Conservation (phyloP, 1,284 basidiomycete species). For the Austroboletus novae-zelandiae region DNA sequence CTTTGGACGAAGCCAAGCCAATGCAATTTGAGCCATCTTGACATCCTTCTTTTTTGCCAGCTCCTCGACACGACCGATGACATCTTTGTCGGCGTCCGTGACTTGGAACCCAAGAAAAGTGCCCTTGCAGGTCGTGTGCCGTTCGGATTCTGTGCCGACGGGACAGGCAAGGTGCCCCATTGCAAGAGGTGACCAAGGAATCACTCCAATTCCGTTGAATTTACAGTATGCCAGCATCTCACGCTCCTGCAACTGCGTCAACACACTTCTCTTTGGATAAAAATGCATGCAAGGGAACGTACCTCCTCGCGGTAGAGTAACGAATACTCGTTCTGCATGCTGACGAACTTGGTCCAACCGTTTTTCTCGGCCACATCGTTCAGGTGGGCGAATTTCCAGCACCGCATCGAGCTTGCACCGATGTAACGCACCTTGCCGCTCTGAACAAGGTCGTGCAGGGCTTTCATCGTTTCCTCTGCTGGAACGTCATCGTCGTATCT, state of each 20-base stretch:
- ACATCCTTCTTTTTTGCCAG: constrained; percentile 36
- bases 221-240: constrained; percentile 51
- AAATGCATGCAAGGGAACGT: background rate
- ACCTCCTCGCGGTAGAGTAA: constrained; percentile 43
- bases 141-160: constrained; percentile 27
- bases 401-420: constrained; percentile 43
- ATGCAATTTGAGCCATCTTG: constrained; percentile 43
- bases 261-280: too few relatives aligned
- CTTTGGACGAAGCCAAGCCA: constrained; percentile 39
- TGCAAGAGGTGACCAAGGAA: constrained; percentile 42
- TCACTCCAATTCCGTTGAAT: constrained; percentile 45
- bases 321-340: constrained; percentile 42
- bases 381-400: constrained; percentile 43
- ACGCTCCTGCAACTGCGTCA: constrained; percentile 35
- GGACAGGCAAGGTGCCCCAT: constrained; percentile 41
- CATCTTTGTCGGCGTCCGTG: constrained; percentile 33
- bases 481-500: constrained; percentile 37
- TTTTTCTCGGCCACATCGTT: constrained; percentile 37
- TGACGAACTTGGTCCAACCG: constrained; percentile 40
- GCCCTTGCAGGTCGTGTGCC: constrained; percentile 24
- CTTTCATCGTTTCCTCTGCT: constrained; percentile 45
- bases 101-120: constrained; percentile 27
- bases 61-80: constrained; percentile 43
- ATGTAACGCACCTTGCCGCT: constrained; percentile 44
- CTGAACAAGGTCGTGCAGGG: constrained; percentile 43